These are phyloP conservation scores for Echites panduratus DNA, from an alignment of 257 asterid species.

Conservation along the genomic window DNA sequence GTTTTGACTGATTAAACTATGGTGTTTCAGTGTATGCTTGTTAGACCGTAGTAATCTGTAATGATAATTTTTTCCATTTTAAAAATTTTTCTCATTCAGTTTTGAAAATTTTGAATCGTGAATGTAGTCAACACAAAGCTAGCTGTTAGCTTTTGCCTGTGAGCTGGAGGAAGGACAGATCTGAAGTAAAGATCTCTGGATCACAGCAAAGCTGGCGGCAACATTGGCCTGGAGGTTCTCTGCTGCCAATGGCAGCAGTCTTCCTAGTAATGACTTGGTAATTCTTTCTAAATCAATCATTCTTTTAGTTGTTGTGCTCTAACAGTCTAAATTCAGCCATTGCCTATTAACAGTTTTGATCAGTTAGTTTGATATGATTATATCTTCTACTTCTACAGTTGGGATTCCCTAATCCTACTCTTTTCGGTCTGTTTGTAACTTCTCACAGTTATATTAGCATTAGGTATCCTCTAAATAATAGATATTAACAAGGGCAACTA, in stretches of 20 bases:
- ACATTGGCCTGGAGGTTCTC: conserved; percentile 71
- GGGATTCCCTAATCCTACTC: background rate
- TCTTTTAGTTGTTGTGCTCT: background rate
- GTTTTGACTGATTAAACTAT: background rate
- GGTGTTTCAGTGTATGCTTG: background rate
- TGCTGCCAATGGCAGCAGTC: conserved; percentile 63
- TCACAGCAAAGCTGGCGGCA: conserved; percentile 71
- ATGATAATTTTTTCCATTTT: background rate
- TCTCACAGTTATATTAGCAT: background rate
- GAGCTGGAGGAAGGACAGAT: conserved; percentile 34
- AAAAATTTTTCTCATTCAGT: background rate
- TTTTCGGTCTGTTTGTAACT: background rate
- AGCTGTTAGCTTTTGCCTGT: conserved; percentile 38
- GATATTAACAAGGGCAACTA: too few relatives aligned
- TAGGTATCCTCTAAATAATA: too few relatives aligned
- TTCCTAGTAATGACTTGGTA: conserved; percentile 67
- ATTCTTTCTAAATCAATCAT: background rate
- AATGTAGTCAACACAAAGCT: conserved; percentile 27
- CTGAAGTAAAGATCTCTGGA: conserved; percentile 44
- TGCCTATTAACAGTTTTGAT: background rate
- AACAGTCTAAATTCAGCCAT: background rate
- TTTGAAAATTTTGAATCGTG: background rate
- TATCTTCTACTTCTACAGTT: background rate
- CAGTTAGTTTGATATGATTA: background rate
- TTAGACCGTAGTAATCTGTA: background rate